phyloP scores from a whole-genome alignment of 495 filamentous ascomycete species.

The Podospora anserina region DNA sequence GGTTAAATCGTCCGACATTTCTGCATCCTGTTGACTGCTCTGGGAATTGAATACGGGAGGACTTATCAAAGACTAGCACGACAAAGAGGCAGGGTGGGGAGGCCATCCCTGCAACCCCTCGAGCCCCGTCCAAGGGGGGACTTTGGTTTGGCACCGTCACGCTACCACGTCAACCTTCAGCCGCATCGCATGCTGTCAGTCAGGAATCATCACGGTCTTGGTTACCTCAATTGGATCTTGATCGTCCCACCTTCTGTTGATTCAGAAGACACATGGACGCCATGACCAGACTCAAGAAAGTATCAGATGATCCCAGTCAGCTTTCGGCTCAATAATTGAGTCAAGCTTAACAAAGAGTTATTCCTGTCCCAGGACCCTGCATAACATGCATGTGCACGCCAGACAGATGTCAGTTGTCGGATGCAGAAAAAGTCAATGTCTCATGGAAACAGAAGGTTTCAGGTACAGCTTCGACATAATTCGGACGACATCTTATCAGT shows the following conservation, averaged over 20 bases:
- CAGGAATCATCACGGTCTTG: neutral
- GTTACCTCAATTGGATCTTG: neutral
- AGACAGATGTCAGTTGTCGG: neutral
- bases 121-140: neutral
- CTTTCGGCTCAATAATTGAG: neutral
- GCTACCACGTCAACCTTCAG: neutral
- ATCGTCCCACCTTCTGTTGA: neutral
- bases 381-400: neutral
- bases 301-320: neutral
- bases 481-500: neutral
- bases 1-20: conserved; percentile 10
- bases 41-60: conserved; percentile 8
- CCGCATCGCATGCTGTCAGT: neutral
- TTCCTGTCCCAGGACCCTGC: neutral
- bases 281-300: neutral
- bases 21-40: neutral
- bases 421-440: neutral
- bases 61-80: neutral
- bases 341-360: neutral
- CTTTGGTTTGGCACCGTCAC: neutral
- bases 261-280: neutral
- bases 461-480: neutral
- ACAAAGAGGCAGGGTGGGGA: neutral
- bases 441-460: neutral
- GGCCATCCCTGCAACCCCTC: neutral